Base-by-base conservation (phyloP, 495 filamentous ascomycete species). In the Penicillium waksmanii region DNA sequence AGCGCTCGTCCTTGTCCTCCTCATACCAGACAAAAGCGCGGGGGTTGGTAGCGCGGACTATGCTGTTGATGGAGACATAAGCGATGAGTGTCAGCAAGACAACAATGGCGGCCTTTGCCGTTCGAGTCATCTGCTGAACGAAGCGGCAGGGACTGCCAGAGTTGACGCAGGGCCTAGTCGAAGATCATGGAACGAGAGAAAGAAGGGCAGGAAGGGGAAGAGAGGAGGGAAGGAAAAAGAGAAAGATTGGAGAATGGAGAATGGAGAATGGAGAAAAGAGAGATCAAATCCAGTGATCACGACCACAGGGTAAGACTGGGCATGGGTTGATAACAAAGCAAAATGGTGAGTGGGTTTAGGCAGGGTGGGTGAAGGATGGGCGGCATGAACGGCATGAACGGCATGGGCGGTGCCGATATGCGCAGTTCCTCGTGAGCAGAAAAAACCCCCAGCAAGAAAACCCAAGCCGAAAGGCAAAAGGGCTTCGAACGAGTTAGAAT, bases 1-100 rank as follows among this genome's bases (percentile, higher is more conserved):
- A 70, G 48, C 70, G 66, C 72, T 93, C 88, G 60, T 89, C 84
- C 58, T 78, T 72, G 44, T 79, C 72, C 40, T 80, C 77, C 17
- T 77, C 77, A 36, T 64, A 75, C 78, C 78, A 80, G 53, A 80
- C 57, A 58, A 78, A 72, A 27, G 63, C 66, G 46, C 64, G 55
- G 34, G 77, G 67, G 3, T 66, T 62, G 53, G 69, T 50, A 23
- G 66, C 67, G 17, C 68, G 76, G 60, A 63, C 62, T 54, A 76
- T 18, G 33, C 79, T 79, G 61, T 77, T 78, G 50, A 84, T 60
- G 15, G 74, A 67, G 12, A 83, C 67, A 70, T 84, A 82, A 21
- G 69, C 68, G 56, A 81, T 79, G 56, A 81, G 64, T 17, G 68
- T 73, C 38, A 76, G 70, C 47, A 81, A 67, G n/a, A 74, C 61